phyloP scores from a whole-genome alignment of 2,329 filamentous ascomycete genomes.

The Colletotrichum godetiae region DNA sequence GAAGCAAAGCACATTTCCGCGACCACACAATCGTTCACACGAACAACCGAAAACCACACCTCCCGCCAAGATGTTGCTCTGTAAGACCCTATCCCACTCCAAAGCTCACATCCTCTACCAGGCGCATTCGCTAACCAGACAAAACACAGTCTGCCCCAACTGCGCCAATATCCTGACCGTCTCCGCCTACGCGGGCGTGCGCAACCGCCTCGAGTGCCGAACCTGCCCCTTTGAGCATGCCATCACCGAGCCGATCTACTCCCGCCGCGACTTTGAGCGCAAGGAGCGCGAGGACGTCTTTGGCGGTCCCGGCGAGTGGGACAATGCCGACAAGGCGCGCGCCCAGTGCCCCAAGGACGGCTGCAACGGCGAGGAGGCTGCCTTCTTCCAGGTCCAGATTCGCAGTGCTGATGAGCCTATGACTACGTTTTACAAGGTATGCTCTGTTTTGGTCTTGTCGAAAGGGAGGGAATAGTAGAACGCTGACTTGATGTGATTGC shows the following conservation, averaged over 20 bases:
- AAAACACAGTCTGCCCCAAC: constrained; percentile 76
- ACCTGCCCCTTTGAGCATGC: constrained; percentile 94
- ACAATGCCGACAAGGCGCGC: constrained; percentile 86
- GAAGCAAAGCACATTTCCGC: neutral
- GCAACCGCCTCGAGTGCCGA: constrained; percentile 92
- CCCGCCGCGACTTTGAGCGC: constrained; percentile 84
- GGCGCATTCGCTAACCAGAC: constrained; percentile 23
- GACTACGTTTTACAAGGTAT: constrained; percentile 93
- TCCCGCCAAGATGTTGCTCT: constrained; percentile 70
- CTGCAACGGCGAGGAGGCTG: constrained; percentile 87
- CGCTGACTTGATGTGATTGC: constrained; percentile 24
- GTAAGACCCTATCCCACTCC: constrained; percentile 52
- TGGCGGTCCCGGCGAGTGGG: constrained; percentile 88
- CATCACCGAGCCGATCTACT: constrained; percentile 82
- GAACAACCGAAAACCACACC: neutral
- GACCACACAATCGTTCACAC: neutral
- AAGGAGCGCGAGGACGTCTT: constrained; percentile 92
- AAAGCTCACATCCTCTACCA: neutral
- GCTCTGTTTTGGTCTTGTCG: constrained; percentile 25
- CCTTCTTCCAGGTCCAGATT: constrained; percentile 97
- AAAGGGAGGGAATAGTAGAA: too few relatives aligned
- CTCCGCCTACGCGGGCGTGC: constrained; percentile 64
- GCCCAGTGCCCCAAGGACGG: constrained; percentile 85
- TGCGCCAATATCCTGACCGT: constrained; percentile 89
- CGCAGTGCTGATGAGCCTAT: constrained; percentile 98